A percentile compares a stretch with the other conserved stretches of the same genome.
Conservation (phyloP, 306 rosid species). For the Acacia confusa region DNA sequence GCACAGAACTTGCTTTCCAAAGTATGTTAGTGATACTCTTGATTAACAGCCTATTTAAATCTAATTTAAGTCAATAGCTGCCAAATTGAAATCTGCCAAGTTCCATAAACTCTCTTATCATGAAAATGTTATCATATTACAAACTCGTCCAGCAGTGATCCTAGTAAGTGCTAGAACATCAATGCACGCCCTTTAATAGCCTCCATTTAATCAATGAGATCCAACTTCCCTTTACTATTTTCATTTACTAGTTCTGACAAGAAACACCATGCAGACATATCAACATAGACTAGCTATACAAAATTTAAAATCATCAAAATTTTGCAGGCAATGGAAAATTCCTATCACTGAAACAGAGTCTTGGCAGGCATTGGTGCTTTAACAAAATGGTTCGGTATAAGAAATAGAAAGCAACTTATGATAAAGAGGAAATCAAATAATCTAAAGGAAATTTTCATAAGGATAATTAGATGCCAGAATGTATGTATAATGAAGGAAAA, state of each 20-base stretch:
- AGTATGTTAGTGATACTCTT: slow-evolving; percentile 2
- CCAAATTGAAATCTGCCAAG: background rate
- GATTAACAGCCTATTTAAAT: background rate
- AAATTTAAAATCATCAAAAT: too few species aligned
- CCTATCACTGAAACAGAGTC: too few species aligned
- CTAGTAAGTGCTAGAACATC: slow-evolving; percentile 8
- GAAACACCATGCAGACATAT: too few species aligned
- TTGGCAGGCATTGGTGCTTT: too few species aligned
- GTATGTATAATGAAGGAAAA: background rate
- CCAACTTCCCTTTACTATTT: too few species aligned
- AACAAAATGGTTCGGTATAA: too few species aligned
- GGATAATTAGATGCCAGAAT: slow-evolving; percentile 2
- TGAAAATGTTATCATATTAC: background rate
- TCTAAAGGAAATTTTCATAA: background rate
- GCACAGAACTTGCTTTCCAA: slow-evolving; percentile 5
- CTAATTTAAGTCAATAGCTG: slow-evolving; percentile 4
- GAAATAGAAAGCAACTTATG: background rate
- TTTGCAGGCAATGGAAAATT: too few species aligned
- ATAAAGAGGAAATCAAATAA: background rate
- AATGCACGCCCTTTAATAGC: slow-evolving; percentile 5
- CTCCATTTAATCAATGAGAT: background rate
- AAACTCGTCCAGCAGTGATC: background rate
- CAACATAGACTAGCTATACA: too few species aligned
- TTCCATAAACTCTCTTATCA: background rate
- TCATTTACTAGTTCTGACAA: too few species aligned